Percentiles rank a stretch among this genome's conserved stretches.
Conservation (phyloP, 2,329 filamentous ascomycete genomes). For the Verticillium tricorpus region DNA sequence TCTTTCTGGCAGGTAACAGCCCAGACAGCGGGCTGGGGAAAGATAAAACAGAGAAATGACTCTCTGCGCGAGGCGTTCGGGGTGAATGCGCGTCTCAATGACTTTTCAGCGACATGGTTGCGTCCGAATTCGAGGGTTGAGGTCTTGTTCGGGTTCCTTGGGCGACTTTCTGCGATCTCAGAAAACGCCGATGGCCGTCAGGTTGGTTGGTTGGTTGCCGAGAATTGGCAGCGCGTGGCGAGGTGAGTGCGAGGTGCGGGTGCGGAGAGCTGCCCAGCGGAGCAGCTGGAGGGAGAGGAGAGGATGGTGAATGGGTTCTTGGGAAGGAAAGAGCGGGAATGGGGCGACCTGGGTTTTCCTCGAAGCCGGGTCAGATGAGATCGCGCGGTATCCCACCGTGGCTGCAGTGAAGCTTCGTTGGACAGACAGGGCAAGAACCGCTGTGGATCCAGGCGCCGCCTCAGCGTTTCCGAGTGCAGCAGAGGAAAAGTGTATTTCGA, state of each 20-base stretch:
- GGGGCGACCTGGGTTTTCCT: background rate
- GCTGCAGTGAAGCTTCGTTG: background rate
- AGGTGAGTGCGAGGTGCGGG: background rate
- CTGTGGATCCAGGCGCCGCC: background rate
- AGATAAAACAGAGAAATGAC: slow-evolving; percentile 4
- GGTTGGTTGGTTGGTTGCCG: background rate
- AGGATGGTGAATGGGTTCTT: background rate
- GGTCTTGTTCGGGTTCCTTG: slow-evolving; percentile 2
- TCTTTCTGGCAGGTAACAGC: slow-evolving; percentile 6
- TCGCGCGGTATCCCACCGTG: background rate
- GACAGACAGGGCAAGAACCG: background rate
- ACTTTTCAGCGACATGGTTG: slow-evolving; percentile 13
- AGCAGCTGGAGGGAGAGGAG: background rate
- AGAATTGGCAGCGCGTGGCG: background rate
- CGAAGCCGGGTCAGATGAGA: background rate
- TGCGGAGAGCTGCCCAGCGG: background rate
- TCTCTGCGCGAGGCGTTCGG: slow-evolving; percentile 6
- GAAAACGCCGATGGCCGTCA: background rate
- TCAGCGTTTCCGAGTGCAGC: slow-evolving; percentile 8
- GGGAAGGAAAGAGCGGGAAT: background rate
- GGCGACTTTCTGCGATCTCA: background rate
- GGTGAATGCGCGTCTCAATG: slow-evolving; percentile 6
- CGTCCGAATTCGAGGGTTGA: slow-evolving; percentile 2
- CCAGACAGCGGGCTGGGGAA: slow-evolving; percentile 6
- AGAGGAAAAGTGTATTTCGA: background rate